Conservation (phyloP, 1,139 yeast species). For the Blastobotrys proliferans region DNA sequence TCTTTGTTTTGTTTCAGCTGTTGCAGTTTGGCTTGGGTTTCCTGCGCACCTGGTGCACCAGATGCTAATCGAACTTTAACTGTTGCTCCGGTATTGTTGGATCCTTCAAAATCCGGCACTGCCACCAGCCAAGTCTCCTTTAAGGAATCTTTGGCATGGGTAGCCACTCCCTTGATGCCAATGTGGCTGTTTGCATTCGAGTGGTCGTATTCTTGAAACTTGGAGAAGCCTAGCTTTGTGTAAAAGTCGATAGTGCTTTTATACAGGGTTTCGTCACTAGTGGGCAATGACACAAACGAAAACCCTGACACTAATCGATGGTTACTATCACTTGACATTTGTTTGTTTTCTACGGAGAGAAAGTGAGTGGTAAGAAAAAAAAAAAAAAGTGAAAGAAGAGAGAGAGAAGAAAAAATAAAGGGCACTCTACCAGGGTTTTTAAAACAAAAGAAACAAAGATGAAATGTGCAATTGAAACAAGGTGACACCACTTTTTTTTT, state of each 20-base stretch:
- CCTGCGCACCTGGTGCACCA: slow-evolving; percentile 24
- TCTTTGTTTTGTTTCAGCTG: slow-evolving; percentile 20
- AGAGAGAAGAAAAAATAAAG: neutral
- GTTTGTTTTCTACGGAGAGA: neutral
- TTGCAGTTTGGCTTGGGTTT: slow-evolving; percentile 14
- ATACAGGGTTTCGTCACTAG: slow-evolving; percentile 47
- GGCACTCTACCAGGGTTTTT: neutral
- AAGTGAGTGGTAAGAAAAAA: neutral
- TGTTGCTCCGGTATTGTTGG: slow-evolving; percentile 24
- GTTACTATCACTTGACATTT: neutral
- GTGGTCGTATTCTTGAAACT: slow-evolving; percentile 42
- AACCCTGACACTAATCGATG: slow-evolving; percentile 27
- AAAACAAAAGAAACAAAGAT: neutral
- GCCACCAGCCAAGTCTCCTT: slow-evolving; percentile 30
- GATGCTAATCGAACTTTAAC: slow-evolving; percentile 33
- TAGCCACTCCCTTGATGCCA: slow-evolving; percentile 27
- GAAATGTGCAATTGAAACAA: neutral
- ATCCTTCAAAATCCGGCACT: slow-evolving; percentile 23
- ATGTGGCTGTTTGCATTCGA: slow-evolving; percentile 25
- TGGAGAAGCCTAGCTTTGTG: slow-evolving; percentile 52
- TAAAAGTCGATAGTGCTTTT: slow-evolving; percentile 50
- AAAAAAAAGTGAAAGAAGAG: neutral
- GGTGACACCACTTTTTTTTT: neutral
- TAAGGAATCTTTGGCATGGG: slow-evolving; percentile 28
- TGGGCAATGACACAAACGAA: slow-evolving; percentile 55